Conservation (phyloP, 2,329 filamentous ascomycete species). For the Cephalotrichum gorgonifer region DNA sequence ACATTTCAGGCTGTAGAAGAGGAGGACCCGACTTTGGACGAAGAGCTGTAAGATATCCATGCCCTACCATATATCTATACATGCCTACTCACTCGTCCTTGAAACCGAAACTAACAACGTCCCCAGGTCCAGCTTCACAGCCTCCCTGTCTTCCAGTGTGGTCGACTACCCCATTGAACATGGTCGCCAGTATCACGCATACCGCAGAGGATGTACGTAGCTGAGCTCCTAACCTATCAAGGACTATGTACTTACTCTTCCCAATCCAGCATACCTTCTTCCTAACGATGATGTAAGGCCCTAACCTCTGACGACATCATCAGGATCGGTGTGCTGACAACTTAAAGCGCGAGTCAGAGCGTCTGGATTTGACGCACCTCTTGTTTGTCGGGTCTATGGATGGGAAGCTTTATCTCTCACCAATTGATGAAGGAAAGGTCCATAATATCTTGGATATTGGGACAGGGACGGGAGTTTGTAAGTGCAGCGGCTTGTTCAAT, state of each 20-base stretch:
- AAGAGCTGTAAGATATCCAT: neutral
- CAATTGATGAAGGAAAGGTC: conserved; percentile 8
- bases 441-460: conserved; percentile 14
- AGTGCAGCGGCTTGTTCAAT: conserved; percentile 5
- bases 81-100: no score
- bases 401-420: conserved; percentile 22
- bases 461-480: conserved; percentile 14
- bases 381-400: conserved; percentile 37
- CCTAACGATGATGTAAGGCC: neutral
- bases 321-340: neutral
- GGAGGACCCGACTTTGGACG: neutral
- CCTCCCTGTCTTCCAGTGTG: conserved; percentile 20
- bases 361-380: conserved; percentile 43
- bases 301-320: no score
- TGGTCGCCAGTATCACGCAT: conserved; percentile 26
- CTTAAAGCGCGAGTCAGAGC: conserved; percentile 31
- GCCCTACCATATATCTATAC: neutral
- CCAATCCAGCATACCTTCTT: neutral
- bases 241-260: neutral
- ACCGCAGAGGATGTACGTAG: conserved; percentile 18
- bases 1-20: neutral
- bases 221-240: neutral
- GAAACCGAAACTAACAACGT: neutral
- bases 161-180: conserved; percentile 25
- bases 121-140: neutral